Base-by-base conservation (phyloP, 345 rosid species). In the Salix udensis region DNA sequence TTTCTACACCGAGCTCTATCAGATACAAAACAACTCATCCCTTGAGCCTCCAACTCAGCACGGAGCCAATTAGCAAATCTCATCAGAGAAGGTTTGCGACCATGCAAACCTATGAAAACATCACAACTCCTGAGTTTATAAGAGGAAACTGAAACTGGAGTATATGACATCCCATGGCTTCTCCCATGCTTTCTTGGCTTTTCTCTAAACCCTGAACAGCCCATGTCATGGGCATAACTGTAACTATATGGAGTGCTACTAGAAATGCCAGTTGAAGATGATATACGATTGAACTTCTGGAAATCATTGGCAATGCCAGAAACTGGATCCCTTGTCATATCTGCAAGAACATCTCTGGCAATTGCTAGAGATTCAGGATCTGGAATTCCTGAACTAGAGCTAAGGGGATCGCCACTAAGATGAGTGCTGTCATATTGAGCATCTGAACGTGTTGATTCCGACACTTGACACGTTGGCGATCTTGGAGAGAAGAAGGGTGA, bases 401-500 rank as follows among this genome's bases (percentile, higher is more conserved):
- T 85, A 61, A 61, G 81, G 36, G 88, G 91, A 61, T 92, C 92
- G 8, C 81, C 80, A 36, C 80, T 84, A 48, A 79, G 66, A 50
- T 70, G 68, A 67, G 81, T 85, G 81, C 89, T 86, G 30, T 88
- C 90, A 58, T 84, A 82, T 10, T 79, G 91, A 74, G 90, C 88
- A 84, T 91, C 93, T 10, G 91, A 90, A 73, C 91, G 82, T 52
- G 86, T 82, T 0, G 92, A 90, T 82, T 89, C 96, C 0, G 98
- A 88, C 6, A 82, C 72, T 42, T 83, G 89, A 82, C 84, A 67
- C 11, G 88, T 84, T 9, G 97, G 87, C 70, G 96, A 88, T 76
- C 92, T 88, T 11, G 99, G 99, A 36, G 98, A 93, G 86, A 96
- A 92, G 77, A 93, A 91, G 0, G 98, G 97, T 0, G 97, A 95